These are phyloP conservation scores for Trypanosoma brucei DNA, from an alignment of 208 protist genomes.

Conservation along the genomic window DNA sequence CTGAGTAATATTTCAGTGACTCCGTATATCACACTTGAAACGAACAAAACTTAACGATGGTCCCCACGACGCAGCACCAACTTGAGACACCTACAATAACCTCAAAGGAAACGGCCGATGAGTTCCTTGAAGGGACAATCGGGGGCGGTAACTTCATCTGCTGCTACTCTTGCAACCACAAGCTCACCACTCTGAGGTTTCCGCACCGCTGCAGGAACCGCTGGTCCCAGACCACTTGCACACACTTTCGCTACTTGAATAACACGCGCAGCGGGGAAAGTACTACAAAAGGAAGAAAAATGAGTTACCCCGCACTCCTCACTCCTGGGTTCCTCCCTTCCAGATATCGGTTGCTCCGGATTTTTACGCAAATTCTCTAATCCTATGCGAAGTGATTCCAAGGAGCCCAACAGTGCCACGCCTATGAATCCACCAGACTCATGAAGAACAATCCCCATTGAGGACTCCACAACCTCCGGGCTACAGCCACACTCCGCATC, in stretches of 20 bases:
- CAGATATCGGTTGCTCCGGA: neutral
- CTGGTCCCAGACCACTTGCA: conserved; percentile 12
- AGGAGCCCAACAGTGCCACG: conserved; percentile 8
- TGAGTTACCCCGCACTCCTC: neutral
- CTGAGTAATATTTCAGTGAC: no score
- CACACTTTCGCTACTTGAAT: conserved; percentile 16
- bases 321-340: no score
- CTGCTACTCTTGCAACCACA: conserved; percentile 14
- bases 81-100: neutral
- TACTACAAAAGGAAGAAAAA: neutral
- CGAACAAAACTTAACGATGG: no score
- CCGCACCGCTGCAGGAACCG: neutral
- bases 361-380: neutral
- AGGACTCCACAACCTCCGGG: neutral
- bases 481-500: neutral
- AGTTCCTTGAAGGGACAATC: conserved; percentile 7
- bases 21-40: no score
- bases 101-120: conserved; percentile 21
- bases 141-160: conserved; percentile 3
- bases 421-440: conserved; percentile 15
- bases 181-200: neutral
- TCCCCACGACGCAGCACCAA: no score
- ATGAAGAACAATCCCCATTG: conserved; percentile 18
- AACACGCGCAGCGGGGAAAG: conserved; percentile 2
- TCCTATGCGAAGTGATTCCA: neutral